Conservation (phyloP, 2,329 filamentous ascomycete genomes). For the Alternaria metachromatica region DNA sequence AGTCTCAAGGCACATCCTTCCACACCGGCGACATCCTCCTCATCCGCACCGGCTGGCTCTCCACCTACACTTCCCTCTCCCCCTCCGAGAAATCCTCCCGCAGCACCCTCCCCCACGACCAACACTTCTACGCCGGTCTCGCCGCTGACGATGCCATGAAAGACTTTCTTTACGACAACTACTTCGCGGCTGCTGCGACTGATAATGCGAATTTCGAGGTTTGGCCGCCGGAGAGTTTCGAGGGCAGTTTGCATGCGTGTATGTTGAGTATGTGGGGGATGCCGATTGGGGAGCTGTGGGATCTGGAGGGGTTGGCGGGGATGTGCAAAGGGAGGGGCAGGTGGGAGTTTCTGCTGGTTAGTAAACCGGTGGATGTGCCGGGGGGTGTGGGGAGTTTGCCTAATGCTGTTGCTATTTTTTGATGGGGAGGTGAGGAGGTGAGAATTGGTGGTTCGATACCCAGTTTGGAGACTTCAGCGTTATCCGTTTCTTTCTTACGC, state of each 20-base stretch:
- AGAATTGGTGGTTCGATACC: background rate
- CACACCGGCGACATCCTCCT: slow-evolving; percentile 40
- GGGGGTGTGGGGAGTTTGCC: slow-evolving; percentile 40
- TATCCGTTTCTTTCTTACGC: background rate
- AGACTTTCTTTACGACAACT: slow-evolving; percentile 79
- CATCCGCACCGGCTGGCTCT: slow-evolving; percentile 37
- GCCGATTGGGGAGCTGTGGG: slow-evolving; percentile 47
- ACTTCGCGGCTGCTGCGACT: slow-evolving; percentile 37
- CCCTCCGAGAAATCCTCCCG: slow-evolving; percentile 8
- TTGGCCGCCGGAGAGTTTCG: slow-evolving; percentile 24
- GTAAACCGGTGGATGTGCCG: slow-evolving; percentile 51
- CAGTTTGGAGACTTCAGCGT: background rate
- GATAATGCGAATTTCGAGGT: slow-evolving; percentile 47
- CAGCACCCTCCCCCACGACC: slow-evolving; percentile 12
- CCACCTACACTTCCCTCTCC: slow-evolving; percentile 20
- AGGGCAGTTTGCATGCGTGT: slow-evolving; percentile 28
- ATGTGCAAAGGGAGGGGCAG: slow-evolving; percentile 36
- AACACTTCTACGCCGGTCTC: slow-evolving; percentile 61
- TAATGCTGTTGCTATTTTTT: slow-evolving; percentile 36
- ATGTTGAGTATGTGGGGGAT: slow-evolving; percentile 40
- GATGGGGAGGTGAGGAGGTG: background rate
- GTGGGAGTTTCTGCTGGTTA: slow-evolving; percentile 63
- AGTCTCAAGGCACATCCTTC: slow-evolving; percentile 23
- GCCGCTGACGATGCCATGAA: slow-evolving; percentile 85
- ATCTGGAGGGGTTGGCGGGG: slow-evolving; percentile 39